phyloP scores from a whole-genome alignment of 1,284 basidiomycete genomes.

The Ustilago sp. region DNA sequence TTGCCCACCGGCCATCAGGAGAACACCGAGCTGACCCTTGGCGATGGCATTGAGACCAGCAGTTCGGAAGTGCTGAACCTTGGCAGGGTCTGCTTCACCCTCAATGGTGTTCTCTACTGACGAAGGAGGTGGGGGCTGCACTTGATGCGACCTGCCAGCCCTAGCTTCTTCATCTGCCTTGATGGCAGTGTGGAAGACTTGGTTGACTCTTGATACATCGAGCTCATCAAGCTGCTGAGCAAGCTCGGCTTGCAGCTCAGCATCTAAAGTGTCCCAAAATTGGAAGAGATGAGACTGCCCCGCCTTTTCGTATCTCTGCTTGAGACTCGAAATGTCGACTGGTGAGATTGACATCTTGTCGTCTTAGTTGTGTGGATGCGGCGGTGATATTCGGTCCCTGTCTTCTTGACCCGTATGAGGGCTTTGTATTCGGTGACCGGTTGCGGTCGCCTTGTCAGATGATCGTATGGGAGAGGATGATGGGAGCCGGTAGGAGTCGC shows the following conservation, averaged over 20 bases:
- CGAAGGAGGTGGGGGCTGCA: slow-evolving; percentile 56
- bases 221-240: slow-evolving; percentile 81
- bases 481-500: neutral
- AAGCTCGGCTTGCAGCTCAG: slow-evolving; percentile 77
- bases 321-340: slow-evolving; percentile 40
- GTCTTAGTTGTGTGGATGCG: neutral
- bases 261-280: slow-evolving; percentile 83
- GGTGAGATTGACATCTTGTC: slow-evolving; percentile 36
- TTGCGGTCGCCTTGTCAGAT: neutral
- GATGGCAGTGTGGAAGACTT: slow-evolving; percentile 83
- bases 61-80: slow-evolving; percentile 74
- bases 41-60: slow-evolving; percentile 85
- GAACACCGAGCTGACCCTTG: slow-evolving; percentile 85
- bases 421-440: neutral
- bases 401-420: neutral
- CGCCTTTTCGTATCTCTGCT: slow-evolving; percentile 74
- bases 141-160: slow-evolving; percentile 69
- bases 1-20: slow-evolving; percentile 98
- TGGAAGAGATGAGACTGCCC: slow-evolving; percentile 89
- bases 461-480: neutral
- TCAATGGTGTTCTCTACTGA: slow-evolving; percentile 56
- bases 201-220: slow-evolving; percentile 91
- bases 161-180: slow-evolving; percentile 76
- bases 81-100: slow-evolving; percentile 47
- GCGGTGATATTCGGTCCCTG: neutral